These are phyloP conservation scores for Penicillium sp. DNA, from an alignment of 2,329 filamentous ascomycete genomes.

Conservation along the genomic window DNA sequence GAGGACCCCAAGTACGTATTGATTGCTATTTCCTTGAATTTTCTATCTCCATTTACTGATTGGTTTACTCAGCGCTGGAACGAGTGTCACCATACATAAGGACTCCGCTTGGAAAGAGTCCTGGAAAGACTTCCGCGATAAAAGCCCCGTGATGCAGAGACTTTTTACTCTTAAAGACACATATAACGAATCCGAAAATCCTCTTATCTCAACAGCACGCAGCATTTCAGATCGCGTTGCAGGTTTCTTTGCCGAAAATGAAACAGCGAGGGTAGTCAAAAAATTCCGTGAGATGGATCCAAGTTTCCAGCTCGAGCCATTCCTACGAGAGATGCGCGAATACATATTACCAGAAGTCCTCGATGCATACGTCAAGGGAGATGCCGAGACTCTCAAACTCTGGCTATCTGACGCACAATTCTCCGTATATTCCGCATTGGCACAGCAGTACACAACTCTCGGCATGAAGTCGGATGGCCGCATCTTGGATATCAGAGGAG, in stretches of 20 bases:
- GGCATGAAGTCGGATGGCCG: conserved; percentile 92
- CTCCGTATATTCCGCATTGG: conserved; percentile 93
- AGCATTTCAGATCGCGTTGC: conserved; percentile 90
- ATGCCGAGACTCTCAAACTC: conserved; percentile 81
- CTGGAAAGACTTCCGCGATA: conserved; percentile 94
- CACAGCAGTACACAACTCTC: conserved; percentile 90
- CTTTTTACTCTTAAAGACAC: conserved; percentile 80
- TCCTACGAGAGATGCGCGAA: conserved; percentile 90
- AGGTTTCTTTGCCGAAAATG: conserved; percentile 97
- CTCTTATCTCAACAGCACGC: conserved; percentile 84
- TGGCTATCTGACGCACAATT: conserved; percentile 97
- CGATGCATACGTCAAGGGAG: conserved; percentile 96
- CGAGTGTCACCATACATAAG: conserved; percentile 92
- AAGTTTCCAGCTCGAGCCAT: conserved; percentile 88
- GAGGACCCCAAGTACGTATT: conserved; percentile 81
- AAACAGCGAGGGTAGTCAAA: conserved; percentile 96
- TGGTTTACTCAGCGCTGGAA: conserved; percentile 66
- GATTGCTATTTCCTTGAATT: conserved; percentile 12
- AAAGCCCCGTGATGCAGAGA: conserved; percentile 80
- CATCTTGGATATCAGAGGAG: conserved; percentile 90
- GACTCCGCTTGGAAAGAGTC: conserved; percentile 96
- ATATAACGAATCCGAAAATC: conserved; percentile 97
- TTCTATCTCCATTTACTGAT: conserved; percentile 27
- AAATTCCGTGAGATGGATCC: conserved; percentile 97
- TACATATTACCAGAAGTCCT: conserved; percentile 97